Evolutionary conservation across 116 monocot genomes (phyloP).

Genomic region (Cymodocea nodosa): DNA sequence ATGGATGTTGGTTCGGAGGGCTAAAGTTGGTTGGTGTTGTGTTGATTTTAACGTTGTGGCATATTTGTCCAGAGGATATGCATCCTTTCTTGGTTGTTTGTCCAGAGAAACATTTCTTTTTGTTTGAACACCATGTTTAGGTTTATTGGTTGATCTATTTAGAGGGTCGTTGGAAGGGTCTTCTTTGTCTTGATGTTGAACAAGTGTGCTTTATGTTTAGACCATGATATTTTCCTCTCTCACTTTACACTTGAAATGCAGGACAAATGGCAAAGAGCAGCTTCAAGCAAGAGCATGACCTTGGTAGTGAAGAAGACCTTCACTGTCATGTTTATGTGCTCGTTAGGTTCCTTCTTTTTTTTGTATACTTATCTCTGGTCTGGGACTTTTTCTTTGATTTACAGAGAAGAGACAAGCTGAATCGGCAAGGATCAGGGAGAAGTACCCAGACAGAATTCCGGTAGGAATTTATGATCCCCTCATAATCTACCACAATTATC

Average conservation of each 20-base stretch:
- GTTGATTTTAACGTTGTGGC: too few relatives aligned
- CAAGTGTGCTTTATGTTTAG: background rate
- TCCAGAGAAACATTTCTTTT: too few relatives aligned
- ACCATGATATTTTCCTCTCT: too few relatives aligned
- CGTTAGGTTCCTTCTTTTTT: background rate
- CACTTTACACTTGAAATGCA: background rate
- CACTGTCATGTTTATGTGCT: background rate
- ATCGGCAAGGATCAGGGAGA: constrained; percentile 46
- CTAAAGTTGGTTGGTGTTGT: too few relatives aligned
- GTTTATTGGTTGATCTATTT: too few relatives aligned
- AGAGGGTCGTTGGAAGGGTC: too few relatives aligned
- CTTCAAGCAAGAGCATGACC: constrained; percentile 40
- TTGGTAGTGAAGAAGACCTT: constrained; percentile 14
- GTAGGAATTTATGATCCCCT: constrained; percentile 17
- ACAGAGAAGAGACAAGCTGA: constrained; percentile 41
- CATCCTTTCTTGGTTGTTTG: too few relatives aligned
- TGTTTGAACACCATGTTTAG: too few relatives aligned
- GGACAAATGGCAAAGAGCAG: constrained; percentile 30
- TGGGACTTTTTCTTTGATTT: background rate
- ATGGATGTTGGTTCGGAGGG: too few relatives aligned
- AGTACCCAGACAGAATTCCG: constrained; percentile 51
- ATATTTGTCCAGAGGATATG: too few relatives aligned
- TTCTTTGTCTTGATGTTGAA: background rate
- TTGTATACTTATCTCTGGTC: background rate
- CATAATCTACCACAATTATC: too few relatives aligned